Evolutionary conservation across 2,329 filamentous ascomycete genomes (phyloP).

Genomic region (Calonectria ilicicola): DNA sequence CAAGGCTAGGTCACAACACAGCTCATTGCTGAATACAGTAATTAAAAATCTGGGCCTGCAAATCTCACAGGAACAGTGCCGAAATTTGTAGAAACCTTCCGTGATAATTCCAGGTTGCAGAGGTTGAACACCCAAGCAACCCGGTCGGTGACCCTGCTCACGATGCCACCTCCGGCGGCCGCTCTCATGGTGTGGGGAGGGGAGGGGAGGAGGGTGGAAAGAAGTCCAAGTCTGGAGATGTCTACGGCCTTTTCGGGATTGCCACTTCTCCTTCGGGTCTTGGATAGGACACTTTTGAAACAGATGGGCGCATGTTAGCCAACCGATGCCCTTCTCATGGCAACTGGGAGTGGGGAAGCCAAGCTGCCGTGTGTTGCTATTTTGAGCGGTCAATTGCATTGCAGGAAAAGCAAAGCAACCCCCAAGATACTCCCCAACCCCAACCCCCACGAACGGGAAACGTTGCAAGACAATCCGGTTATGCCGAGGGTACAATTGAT

Average conservation of each 20-base stretch:
- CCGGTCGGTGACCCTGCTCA: neutral
- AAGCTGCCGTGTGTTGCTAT: neutral
- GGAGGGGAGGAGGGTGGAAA: neutral
- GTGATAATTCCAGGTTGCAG: neutral
- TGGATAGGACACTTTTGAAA: neutral
- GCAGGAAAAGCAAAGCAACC: neutral
- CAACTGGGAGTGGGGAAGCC: neutral
- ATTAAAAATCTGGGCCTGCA: neutral
- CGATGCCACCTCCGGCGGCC: neutral
- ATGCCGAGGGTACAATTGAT: neutral
- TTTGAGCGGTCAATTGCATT: neutral
- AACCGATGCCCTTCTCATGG: neutral
- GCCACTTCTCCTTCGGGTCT: neutral
- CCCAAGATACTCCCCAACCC: neutral
- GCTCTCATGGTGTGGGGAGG: neutral
- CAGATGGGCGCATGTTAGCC: neutral
- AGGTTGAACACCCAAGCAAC: neutral
- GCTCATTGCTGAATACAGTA: neutral
- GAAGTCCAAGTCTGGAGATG: neutral
- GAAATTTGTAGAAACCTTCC: slow-evolving; percentile 6
- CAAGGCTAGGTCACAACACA: slow-evolving; percentile 1
- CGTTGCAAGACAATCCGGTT: neutral
- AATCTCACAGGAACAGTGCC: neutral
- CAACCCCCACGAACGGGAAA: neutral
- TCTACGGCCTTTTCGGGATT: neutral